Percentiles rank a stretch among this genome's conserved stretches.
phyloP scores from a whole-genome alignment of 2,329 filamentous ascomycete species.

The Fusarium pseudoanthophilum region DNA sequence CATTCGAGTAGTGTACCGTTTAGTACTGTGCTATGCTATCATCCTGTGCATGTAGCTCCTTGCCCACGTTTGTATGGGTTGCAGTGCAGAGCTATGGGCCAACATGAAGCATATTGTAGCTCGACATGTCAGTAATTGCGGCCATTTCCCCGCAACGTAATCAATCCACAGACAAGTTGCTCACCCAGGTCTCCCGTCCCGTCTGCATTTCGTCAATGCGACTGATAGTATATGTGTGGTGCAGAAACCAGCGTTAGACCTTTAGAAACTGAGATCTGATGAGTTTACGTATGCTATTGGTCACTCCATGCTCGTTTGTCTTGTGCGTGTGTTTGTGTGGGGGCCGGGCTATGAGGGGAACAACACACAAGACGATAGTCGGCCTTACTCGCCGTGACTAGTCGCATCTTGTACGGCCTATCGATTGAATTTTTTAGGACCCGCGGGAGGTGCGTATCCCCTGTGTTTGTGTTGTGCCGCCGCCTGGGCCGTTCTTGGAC shows the following conservation, averaged over 20 bases:
- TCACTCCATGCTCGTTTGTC: constrained; percentile 13
- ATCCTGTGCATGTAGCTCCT: constrained; percentile 3
- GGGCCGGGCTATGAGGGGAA: constrained; percentile 22
- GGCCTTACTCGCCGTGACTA: constrained; percentile 15
- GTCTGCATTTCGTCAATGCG: constrained; percentile 32
- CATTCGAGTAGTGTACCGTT: neutral
- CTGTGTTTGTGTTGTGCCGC: constrained; percentile 6
- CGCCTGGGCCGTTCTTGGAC: neutral
- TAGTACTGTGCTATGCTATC: neutral
- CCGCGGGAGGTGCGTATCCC: constrained; percentile 6
- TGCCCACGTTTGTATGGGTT: constrained; percentile 27
- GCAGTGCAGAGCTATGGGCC: constrained; percentile 10
- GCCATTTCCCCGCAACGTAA: constrained; percentile 38
- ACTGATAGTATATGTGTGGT: constrained; percentile 14
- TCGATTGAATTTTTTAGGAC: constrained; percentile 7
- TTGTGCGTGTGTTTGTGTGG: constrained; percentile 28
- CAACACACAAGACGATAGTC: neutral
- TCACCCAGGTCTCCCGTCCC: constrained; percentile 5
- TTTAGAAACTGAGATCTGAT: constrained; percentile 43
- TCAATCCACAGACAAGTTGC: constrained; percentile 11
- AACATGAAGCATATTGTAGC: constrained; percentile 12
- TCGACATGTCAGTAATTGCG: constrained; percentile 12
- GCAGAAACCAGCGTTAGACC: constrained; percentile 19
- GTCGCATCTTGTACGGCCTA: neutral
- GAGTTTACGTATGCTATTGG: constrained; percentile 32